Evolutionary conservation across 2,329 filamentous ascomycete species (phyloP).

Genomic region (Epichloe amarillans): DNA sequence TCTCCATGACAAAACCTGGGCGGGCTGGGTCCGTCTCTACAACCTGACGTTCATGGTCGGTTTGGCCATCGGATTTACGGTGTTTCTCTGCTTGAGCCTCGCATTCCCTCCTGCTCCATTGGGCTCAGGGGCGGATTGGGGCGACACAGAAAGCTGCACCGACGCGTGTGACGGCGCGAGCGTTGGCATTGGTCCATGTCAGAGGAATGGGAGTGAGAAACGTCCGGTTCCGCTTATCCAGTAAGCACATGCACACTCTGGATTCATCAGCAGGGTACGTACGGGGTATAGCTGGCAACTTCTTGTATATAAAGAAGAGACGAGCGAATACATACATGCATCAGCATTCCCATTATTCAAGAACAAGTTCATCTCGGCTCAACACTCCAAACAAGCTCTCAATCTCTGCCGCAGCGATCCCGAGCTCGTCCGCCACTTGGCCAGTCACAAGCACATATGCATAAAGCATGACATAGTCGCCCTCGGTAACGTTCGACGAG

Average conservation of each 20-base stretch:
- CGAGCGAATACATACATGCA: not conserved
- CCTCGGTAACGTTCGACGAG: slow-evolving; percentile 37
- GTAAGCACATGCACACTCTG: not conserved
- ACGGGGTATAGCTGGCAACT: no score
- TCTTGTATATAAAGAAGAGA: no score
- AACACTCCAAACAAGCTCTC: slow-evolving; percentile 45
- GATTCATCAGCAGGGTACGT: no score
- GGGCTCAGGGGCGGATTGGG: not conserved
- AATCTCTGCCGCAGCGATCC: slow-evolving; percentile 40
- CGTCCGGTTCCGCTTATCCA: not conserved
- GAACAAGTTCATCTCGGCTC: slow-evolving; percentile 11
- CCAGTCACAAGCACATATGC: slow-evolving; percentile 63
- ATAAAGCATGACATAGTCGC: slow-evolving; percentile 81
- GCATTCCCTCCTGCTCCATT: not conserved
- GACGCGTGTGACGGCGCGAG: not conserved
- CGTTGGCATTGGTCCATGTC: not conserved
- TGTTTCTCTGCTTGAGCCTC: not conserved
- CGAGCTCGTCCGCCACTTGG: slow-evolving; percentile 48
- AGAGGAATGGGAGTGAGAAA: not conserved
- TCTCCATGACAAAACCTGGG: slow-evolving; percentile 8
- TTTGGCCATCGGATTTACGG: slow-evolving; percentile 11
- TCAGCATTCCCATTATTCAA: slow-evolving; percentile 2
- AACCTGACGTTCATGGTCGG: slow-evolving; percentile 28
- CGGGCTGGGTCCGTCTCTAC: slow-evolving; percentile 24
- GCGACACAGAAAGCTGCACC: not conserved